These are phyloP conservation scores for Zangia roseola DNA, from an alignment of 768 basidiomycete species.

Conservation along the genomic window DNA sequence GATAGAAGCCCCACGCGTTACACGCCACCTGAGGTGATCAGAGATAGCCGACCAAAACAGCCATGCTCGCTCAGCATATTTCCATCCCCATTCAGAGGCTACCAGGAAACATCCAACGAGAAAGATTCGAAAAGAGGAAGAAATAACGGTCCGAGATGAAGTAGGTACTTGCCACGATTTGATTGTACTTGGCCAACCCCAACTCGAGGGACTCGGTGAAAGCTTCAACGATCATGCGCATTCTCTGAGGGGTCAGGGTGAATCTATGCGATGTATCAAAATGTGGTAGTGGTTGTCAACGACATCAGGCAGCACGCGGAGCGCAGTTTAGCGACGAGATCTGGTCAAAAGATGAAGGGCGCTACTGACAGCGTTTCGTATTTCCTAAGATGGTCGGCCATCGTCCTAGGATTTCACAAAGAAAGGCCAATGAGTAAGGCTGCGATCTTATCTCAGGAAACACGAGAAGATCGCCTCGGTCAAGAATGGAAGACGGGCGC, in stretches of 20 bases:
- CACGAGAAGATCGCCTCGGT: not conserved
- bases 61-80: not conserved
- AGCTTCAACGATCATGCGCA: slow-evolving; percentile 96
- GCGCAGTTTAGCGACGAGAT: slow-evolving; percentile 1
- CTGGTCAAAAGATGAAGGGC: not conserved
- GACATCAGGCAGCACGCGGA: not conserved
- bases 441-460: not conserved
- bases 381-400: slow-evolving; percentile 91
- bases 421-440: slow-evolving; percentile 6
- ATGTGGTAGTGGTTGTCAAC: not conserved
- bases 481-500: slow-evolving; percentile 15
- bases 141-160: not conserved
- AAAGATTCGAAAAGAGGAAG: slow-evolving; percentile 2
- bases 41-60: not conserved
- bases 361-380: slow-evolving; percentile 77
- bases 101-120: slow-evolving; percentile 2
- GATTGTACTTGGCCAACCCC: slow-evolving; percentile 77
- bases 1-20: not conserved
- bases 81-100: slow-evolving; percentile 1
- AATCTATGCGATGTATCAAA: slow-evolving; percentile 48
- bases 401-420: slow-evolving; percentile 54
- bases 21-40: not conserved
- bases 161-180: slow-evolving; percentile 77
- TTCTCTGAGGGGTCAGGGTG: slow-evolving; percentile 83
- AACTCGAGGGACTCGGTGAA: slow-evolving; percentile 90